A percentile compares a stretch with the other conserved stretches of the same genome.
phyloP scores from a whole-genome alignment of 495 filamentous ascomycete genomes.

The Hypoxylon trugodes region DNA sequence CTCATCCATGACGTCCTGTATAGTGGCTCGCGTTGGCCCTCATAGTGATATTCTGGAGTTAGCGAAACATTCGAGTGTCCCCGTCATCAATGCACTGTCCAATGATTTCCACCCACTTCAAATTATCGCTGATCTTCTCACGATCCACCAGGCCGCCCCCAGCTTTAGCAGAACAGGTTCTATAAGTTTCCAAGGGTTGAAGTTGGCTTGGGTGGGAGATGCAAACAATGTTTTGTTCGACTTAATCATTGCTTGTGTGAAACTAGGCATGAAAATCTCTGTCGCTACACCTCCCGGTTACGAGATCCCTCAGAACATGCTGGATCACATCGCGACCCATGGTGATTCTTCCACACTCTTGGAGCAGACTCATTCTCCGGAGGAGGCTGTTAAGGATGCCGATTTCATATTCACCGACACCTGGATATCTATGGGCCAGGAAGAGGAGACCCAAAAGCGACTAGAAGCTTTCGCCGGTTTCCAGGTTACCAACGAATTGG shows the following conservation, averaged over 20 bases:
- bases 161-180: too few species aligned
- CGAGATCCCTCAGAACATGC: slow-evolving; percentile 76
- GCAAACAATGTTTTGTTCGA: slow-evolving; percentile 98
- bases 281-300: slow-evolving; percentile 89
- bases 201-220: slow-evolving; percentile 95
- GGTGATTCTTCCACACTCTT: slow-evolving; percentile 65
- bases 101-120: slow-evolving; percentile 92
- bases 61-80: slow-evolving; percentile 81
- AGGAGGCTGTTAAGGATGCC: slow-evolving; percentile 87
- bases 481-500: slow-evolving; percentile 85
- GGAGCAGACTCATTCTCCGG: slow-evolving; percentile 77
- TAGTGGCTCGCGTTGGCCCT: slow-evolving; percentile 86
- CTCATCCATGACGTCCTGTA: slow-evolving; percentile 89
- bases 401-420: slow-evolving; percentile 95
- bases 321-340: slow-evolving; percentile 69
- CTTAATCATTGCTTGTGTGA: slow-evolving; percentile 82
- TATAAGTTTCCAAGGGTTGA: slow-evolving; percentile 69
- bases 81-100: slow-evolving; percentile 93
- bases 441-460: slow-evolving; percentile 77
- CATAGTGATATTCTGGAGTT: slow-evolving; percentile 83
- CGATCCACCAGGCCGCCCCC: slow-evolving; percentile 75
- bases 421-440: slow-evolving; percentile 98
- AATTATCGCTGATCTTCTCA: slow-evolving; percentile 90
- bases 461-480: slow-evolving; percentile 86
- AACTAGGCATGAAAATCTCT: slow-evolving; percentile 83